Percentiles rank a stretch among this genome's conserved stretches.
Conservation (phyloP, 495 filamentous ascomycete genomes). For the Penicillium cinerascens region DNA sequence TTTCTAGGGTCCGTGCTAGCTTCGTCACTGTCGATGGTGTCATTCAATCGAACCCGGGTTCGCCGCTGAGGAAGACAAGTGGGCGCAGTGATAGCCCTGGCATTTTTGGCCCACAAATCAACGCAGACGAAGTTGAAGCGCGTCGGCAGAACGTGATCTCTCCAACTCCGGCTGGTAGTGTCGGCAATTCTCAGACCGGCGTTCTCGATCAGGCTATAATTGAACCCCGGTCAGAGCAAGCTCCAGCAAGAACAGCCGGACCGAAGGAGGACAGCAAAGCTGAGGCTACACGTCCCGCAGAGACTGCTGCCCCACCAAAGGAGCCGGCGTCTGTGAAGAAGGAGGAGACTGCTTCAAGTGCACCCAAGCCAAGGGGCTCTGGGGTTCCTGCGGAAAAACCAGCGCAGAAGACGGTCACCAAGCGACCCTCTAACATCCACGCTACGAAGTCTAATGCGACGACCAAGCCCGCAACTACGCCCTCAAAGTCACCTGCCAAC, state of each 20-base stretch:
- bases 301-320: conserved; percentile 6
- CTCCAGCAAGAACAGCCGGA: neutral
- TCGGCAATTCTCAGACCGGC: conserved; percentile 14
- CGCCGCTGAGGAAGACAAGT: conserved; percentile 36
- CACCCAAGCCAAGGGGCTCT: conserved; percentile 8
- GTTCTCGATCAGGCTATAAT: conserved; percentile 12
- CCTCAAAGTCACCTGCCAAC: conserved; percentile 17
- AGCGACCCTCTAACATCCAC: conserved; percentile 40
- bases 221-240: conserved; percentile 1
- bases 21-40: conserved; percentile 73
- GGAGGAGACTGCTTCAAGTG: conserved; percentile 7
- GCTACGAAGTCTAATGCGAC: conserved; percentile 38
- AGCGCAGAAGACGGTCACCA: conserved; percentile 34
- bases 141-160: conserved; percentile 30
- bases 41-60: conserved; percentile 30
- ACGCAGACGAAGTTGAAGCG: conserved; percentile 30
- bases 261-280: conserved; percentile 4
- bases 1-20: conserved; percentile 76
- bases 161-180: conserved; percentile 22
- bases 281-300: conserved; percentile 2
- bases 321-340: conserved; percentile 20
- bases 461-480: conserved; percentile 24
- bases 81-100: conserved; percentile 32
- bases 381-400: conserved; percentile 19
- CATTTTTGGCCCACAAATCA: conserved; percentile 34